Percentiles rank a stretch among this genome's conserved stretches.
phyloP scores from a whole-genome alignment of 192 early-diverging fungal species.

The Linderina pennispora region DNA sequence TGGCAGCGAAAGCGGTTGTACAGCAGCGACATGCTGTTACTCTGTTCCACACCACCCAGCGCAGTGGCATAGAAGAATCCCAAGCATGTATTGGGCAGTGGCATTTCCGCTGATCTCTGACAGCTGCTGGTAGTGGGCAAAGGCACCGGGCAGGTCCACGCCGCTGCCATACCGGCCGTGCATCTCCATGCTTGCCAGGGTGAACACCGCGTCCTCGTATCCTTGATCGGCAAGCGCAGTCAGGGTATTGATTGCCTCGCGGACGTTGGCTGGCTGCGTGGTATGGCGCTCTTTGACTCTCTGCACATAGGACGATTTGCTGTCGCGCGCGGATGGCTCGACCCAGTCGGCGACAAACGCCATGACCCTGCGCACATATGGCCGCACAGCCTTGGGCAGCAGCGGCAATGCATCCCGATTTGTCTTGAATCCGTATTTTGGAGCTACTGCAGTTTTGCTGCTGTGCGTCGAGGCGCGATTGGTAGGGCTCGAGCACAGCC shows the following conservation, averaged over 20 bases:
- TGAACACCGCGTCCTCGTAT: conserved; percentile 54
- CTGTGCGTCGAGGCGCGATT: not conserved
- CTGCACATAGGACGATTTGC: too few relatives aligned
- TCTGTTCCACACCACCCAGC: conserved; percentile 52
- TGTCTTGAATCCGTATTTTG: not conserved
- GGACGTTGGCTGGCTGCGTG: conserved; percentile 4
- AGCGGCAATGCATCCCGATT: not conserved
- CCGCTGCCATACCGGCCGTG: conserved; percentile 54
- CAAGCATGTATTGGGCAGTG: conserved; percentile 80
- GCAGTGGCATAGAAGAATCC: conserved; percentile 92
- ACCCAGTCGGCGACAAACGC: not conserved
- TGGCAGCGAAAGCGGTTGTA: conserved; percentile 81
- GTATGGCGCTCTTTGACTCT: not conserved
- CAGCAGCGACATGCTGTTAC: conserved; percentile 50
- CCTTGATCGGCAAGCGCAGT: conserved; percentile 6
- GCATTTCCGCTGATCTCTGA: conserved; percentile 66
- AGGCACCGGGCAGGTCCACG: conserved; percentile 55
- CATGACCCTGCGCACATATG: conserved; percentile 1
- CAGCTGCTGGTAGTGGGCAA: conserved; percentile 56
- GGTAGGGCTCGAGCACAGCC: not conserved
- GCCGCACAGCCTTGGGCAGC: conserved; percentile 4
- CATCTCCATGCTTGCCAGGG: conserved; percentile 69
- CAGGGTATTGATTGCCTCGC: conserved; percentile 7
- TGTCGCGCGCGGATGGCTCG: too few relatives aligned
- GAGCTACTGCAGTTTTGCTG: not conserved